Conservation (phyloP, 495 filamentous ascomycete species). For the Pseudotulostoma volvatum region DNA sequence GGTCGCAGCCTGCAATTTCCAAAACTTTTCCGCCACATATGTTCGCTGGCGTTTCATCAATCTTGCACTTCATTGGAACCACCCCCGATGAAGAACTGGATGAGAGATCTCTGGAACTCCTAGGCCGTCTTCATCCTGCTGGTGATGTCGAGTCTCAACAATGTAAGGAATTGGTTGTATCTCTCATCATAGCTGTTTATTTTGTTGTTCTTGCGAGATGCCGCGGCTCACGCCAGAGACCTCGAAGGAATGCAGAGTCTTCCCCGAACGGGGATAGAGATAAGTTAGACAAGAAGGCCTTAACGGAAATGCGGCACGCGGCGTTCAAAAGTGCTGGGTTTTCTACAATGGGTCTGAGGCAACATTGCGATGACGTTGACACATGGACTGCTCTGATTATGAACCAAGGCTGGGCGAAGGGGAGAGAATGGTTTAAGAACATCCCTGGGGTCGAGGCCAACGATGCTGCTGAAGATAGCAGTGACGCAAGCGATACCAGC, state of each 20-base stretch:
- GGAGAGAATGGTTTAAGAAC: slow-evolving; percentile 50
- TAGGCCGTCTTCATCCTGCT: slow-evolving; percentile 21
- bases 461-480: slow-evolving; percentile 24
- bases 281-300: slow-evolving; percentile 33
- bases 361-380: slow-evolving; percentile 39
- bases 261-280: slow-evolving; percentile 9
- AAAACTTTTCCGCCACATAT: slow-evolving; percentile 43
- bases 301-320: slow-evolving; percentile 32
- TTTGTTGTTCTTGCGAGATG: slow-evolving; percentile 40
- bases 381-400: slow-evolving; percentile 40
- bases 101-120: slow-evolving; percentile 21
- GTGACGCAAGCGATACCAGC: slow-evolving; percentile 22
- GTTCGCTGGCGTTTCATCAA: slow-evolving; percentile 42
- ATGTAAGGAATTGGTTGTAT: slow-evolving; percentile 26
- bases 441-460: slow-evolving; percentile 28
- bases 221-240: slow-evolving; percentile 18
- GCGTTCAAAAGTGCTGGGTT: slow-evolving; percentile 26
- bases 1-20: slow-evolving; percentile 30
- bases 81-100: slow-evolving; percentile 14
- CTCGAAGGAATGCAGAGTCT: slow-evolving; percentile 19
- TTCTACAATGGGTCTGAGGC: slow-evolving; percentile 15
- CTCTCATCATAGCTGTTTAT: slow-evolving; percentile 47
- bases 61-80: slow-evolving; percentile 25
- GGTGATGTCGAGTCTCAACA: slow-evolving; percentile 19
- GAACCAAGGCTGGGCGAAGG: slow-evolving; percentile 42